Base-by-base conservation (phyloP, 257 asterid species). In the Ballota nigra region DNA sequence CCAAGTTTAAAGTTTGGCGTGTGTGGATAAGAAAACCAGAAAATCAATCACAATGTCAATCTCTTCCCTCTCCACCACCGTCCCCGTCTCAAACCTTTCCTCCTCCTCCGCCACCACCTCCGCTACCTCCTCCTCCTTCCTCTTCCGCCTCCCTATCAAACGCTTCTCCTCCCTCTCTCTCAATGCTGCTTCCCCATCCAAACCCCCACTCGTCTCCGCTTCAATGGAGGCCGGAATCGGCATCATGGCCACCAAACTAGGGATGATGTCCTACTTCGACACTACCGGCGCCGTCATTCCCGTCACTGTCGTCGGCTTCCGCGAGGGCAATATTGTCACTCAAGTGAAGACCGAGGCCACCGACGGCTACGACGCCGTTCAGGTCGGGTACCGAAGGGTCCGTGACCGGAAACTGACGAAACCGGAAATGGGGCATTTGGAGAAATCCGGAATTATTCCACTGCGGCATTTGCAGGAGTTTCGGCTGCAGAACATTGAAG, bases 171-270 rank as follows among this genome's bases (percentile, higher is more conserved):
- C 75, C 59, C 84, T 78, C 70, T 73, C 85, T 49, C 78, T 87
- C 66, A 80, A 78, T 75, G 75, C 77, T 75, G 75, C 77, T 6
- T 22, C 81, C 75, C 24, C 73, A 43, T 29, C 79, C 63, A 36
- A 66, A 53, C 70, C 78, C 55, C 26, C 38, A 2, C 34, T 60
- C 73, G 75, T 89, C 66, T 81, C 90, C 47, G 86, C 95, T 66
- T 91, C 99, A 56, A 59, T 84, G 82, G 98, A 94, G 79, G 97
- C 98, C 24, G 98, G 97, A 33, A 61, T 92, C 8, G 97, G 99
- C 57, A 78, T 94, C 9, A 86, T 94, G 99, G 97, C 86, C 2
- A 89, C 97, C 18, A 91, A 94, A 73, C 76, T 94, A 2, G 99
- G 99, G 0, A 94, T 94, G 99, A 94, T 94, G 99, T 75, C 95